Base-by-base conservation (phyloP, 768 basidiomycete genomes). In the Boletus edulis region DNA sequence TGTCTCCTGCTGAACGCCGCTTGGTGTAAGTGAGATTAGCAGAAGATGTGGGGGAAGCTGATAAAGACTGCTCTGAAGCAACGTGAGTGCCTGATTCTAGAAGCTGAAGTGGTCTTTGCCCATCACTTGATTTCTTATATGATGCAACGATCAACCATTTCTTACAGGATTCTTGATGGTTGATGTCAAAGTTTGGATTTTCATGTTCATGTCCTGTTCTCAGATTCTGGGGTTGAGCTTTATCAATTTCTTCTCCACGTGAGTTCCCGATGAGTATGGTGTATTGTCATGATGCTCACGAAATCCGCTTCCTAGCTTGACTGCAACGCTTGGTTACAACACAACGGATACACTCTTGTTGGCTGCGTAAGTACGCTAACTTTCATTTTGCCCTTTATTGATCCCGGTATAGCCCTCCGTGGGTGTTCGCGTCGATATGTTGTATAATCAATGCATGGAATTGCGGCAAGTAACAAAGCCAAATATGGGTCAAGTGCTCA, bases 31-130 rank as follows among this genome's bases (percentile, higher is more conserved):
- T 78, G 17, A 81, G 86, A 15, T 75, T 87, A 6, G 81, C 85
- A 1, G 84, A 87, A 65, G 86, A 86, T 59, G 81, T 81, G 6
- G 84, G 86, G 7, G 84, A 86, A 67, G 85, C 84, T 0, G 86
- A 87, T 60, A 71, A 77, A 61, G 83, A 86, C 59, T 37, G 53
- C 2, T 31, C 35, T 0, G 17, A 62, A 12, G 27, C 54, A 1
- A 59, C 57, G 63, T 66, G 37, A 29, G 66, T 56, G 3, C 27
- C 24, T 24, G n/a, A 29, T 14, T 15, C 3, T 35, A 35, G 34
- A 14, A 34, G 6, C 14, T 35, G 34, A 35, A 4, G 14, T 12
- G 13, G 14, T 34, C 34, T 34, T 34, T 27, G 27, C 27, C 27
- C 34, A 34, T 13, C 8, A 27, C 27, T 29, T 29, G 8, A 35